Conservation (phyloP, 495 filamentous ascomycete genomes). For the Bathelium albidoporum region DNA sequence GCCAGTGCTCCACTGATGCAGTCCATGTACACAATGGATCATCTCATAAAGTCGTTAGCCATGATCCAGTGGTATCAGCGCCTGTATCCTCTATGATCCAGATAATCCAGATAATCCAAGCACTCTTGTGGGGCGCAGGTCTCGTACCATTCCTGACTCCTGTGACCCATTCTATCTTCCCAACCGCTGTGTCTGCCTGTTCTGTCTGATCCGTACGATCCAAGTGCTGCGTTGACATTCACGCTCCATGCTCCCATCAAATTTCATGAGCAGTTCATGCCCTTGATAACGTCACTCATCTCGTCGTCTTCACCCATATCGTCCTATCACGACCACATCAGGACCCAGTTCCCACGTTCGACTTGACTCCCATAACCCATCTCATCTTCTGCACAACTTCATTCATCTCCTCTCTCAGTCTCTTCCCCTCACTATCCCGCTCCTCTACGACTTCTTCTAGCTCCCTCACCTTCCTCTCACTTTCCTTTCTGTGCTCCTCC, state of each 20-base stretch:
- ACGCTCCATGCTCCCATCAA: constrained; percentile 5
- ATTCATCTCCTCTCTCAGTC: constrained; percentile 20
- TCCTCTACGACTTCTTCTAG: constrained; percentile 7
- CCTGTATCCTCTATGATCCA: not conserved
- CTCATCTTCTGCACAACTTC: constrained; percentile 21
- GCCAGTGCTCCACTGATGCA: not conserved
- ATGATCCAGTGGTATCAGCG: not conserved
- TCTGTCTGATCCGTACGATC: not conserved
- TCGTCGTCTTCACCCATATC: not conserved
- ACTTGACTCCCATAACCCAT: constrained; percentile 21
- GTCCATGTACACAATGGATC: not conserved
- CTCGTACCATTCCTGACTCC: not conserved
- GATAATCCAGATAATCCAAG: not conserved
- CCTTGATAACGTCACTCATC: not conserved
- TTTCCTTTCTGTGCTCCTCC: constrained; percentile 15
- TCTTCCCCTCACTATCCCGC: constrained; percentile 10
- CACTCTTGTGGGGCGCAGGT: not conserved
- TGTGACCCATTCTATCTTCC: not conserved
- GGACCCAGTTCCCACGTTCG: constrained; percentile 6
- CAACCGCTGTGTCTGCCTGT: not conserved
- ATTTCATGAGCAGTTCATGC: constrained; percentile 9
- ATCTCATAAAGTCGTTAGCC: not conserved
- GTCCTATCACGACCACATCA: not conserved
- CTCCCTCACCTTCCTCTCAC: constrained; percentile 4
- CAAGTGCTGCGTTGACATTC: not conserved